Percentiles rank a stretch among this genome's conserved stretches.
Evolutionary conservation across 108 stramenopile species (phyloP).

Genomic region (Seminavis robusta): DNA sequence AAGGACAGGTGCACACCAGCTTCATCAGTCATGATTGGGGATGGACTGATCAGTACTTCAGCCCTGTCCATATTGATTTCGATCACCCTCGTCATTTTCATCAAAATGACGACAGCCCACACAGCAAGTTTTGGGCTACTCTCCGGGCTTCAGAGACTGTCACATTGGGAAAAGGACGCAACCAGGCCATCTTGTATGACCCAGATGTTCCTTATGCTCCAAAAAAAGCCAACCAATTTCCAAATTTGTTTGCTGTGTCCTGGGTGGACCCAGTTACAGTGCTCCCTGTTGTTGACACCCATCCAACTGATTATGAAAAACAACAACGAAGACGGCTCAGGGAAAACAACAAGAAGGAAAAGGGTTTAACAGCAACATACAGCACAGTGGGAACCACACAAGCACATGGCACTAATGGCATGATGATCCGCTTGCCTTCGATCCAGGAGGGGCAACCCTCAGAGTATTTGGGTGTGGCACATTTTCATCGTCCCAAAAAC

Average conservation of each 20-base stretch:
- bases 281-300: constrained; percentile 39
- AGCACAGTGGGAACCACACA: no score
- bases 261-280: constrained; percentile 89
- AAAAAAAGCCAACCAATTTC: no score
- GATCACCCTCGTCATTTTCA: constrained; percentile 68
- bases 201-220: no score
- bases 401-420: constrained; percentile 83
- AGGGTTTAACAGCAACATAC: no score
- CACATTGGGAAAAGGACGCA: constrained; percentile 77
- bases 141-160: constrained; percentile 73
- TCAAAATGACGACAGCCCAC: constrained; percentile 3
- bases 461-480: constrained; percentile 79
- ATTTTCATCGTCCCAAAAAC: constrained; percentile 79
- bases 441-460: no score
- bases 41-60: constrained; percentile 77
- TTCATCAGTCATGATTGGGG: no score
- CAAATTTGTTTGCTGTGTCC: constrained; percentile 51
- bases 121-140: constrained; percentile 27
- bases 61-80: constrained; percentile 74
- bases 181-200: constrained; percentile 72
- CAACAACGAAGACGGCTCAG: no score
- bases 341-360: no score
- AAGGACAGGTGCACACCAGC: constrained; percentile 54
- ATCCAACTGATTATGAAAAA: neutral
- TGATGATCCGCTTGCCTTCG: constrained; percentile 60